Percentiles rank a stretch among this genome's conserved stretches.
These are phyloP conservation scores for Lepidium africanum DNA, from an alignment of 345 rosid species.

Conservation along the genomic window DNA sequence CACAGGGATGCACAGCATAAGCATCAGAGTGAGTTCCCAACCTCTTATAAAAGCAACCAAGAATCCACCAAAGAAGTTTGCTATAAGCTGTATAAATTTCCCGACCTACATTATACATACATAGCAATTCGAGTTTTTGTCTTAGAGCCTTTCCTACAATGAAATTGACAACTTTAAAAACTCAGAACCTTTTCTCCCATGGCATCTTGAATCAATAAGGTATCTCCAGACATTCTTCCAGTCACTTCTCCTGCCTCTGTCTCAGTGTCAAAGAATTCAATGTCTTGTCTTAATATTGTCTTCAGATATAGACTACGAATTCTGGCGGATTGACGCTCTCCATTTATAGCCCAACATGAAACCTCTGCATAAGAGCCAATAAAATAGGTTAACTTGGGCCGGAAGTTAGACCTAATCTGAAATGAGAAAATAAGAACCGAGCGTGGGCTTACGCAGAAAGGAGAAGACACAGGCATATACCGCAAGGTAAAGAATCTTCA, in stretches of 20 bases:
- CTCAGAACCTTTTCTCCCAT: conserved; percentile 17
- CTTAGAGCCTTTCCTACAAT: background rate
- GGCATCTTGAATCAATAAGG: conserved; percentile 17
- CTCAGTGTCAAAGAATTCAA: conserved; percentile 3
- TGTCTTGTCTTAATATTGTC: conserved; percentile 13
- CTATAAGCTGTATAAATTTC: conserved; percentile 1
- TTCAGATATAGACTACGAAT: conserved; percentile 4
- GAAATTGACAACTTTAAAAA: background rate
- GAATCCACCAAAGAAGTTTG: conserved; percentile 17
- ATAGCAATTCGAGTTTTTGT: background rate
- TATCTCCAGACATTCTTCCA: conserved; percentile 18
- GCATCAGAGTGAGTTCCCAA: conserved; percentile 1
- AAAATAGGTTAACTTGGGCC: background rate
- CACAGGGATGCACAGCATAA: background rate
- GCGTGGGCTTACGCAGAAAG: background rate
- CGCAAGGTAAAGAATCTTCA: conserved; percentile 6
- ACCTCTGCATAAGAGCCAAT: background rate
- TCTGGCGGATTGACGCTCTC: conserved; percentile 13
- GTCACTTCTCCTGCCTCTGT: conserved; percentile 11
- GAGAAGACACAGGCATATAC: background rate
- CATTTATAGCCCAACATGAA: conserved; percentile 1
- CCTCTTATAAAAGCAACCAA: background rate
- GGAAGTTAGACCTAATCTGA: background rate
- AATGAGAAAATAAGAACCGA: background rate
- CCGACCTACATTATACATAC: background rate